Conservation (phyloP, 768 basidiomycete species). For the Multifurca ochricompacta region DNA sequence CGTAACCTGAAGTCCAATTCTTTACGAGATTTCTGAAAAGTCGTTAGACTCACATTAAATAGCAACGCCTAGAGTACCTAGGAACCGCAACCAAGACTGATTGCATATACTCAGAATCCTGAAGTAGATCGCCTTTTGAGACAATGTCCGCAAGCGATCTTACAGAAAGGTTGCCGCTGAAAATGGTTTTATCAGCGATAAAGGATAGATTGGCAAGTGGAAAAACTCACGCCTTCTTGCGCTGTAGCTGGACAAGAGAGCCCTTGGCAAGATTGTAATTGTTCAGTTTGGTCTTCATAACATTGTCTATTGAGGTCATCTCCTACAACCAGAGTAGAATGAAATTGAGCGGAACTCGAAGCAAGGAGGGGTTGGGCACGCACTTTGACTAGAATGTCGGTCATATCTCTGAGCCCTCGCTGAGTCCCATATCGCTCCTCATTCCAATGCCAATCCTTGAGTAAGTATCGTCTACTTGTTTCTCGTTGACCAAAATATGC, state of each 20-base stretch:
- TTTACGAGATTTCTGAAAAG: constrained; percentile 61
- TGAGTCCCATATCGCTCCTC: constrained; percentile 83
- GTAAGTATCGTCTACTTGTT: constrained; percentile 70
- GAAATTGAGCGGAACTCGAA: neutral
- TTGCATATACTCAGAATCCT: constrained; percentile 90
- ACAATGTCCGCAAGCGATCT: constrained; percentile 83
- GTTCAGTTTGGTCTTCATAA: constrained; percentile 85
- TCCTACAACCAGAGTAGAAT: constrained; percentile 46
- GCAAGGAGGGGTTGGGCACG: constrained; percentile 15
- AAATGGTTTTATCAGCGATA: constrained; percentile 6
- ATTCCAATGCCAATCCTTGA: constrained; percentile 90
- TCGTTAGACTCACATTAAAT: neutral
- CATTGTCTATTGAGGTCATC: constrained; percentile 89
- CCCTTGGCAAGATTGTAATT: constrained; percentile 95
- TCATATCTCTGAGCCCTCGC: constrained; percentile 72
- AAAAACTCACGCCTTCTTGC: constrained; percentile 76
- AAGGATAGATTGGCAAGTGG: constrained; percentile 15
- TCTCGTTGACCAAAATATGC: constrained; percentile 75
- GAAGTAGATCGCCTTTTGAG: constrained; percentile 69
- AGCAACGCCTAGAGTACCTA: constrained; percentile 46
- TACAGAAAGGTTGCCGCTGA: constrained; percentile 90
- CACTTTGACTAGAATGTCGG: constrained; percentile 83
- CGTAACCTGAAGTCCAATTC: constrained; percentile 87
- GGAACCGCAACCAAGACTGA: constrained; percentile 91
- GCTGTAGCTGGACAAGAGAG: constrained; percentile 81